Evolutionary conservation across 345 rosid genomes (phyloP).

Genomic region (Gossypium anomalum): DNA sequence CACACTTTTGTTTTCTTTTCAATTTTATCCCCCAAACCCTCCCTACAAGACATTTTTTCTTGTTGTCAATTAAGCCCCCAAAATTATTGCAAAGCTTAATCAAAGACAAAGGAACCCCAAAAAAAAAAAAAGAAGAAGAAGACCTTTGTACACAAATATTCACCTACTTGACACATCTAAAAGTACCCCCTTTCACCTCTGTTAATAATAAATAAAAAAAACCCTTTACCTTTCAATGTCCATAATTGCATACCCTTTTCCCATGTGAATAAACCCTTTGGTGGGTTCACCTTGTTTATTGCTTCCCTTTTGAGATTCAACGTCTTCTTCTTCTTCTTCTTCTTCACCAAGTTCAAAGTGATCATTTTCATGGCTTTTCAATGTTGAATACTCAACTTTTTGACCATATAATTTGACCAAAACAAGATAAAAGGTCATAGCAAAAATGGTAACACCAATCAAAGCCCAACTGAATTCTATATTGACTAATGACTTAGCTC

Average conservation of each 20-base stretch:
- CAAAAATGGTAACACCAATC: constrained; percentile 37
- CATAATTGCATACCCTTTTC: constrained; percentile 24
- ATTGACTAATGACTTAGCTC: constrained; percentile 79
- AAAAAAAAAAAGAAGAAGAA: not conserved
- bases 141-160: constrained; percentile 4
- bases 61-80: constrained; percentile 26
- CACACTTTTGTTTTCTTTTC: not conserved
- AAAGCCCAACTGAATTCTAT: constrained; percentile 63
- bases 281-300: constrained; percentile 7
- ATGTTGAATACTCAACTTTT: constrained; percentile 35
- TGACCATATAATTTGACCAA: constrained; percentile 37
- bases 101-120: constrained; percentile 3
- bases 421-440: constrained; percentile 38
- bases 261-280: constrained; percentile 36
- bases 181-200: not conserved
- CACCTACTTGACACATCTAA: not conserved
- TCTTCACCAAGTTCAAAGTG: constrained; percentile 21
- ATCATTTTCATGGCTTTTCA: constrained; percentile 30
- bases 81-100: constrained; percentile 26
- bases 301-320: constrained; percentile 34
- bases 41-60: constrained; percentile 4
- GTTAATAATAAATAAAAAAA: no score
- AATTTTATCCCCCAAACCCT: not conserved
- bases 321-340: constrained; percentile 22
- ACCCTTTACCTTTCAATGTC: constrained; percentile 38